Conservation (phyloP, 805 yeast species). For the Kodamaea fukazawae region DNA sequence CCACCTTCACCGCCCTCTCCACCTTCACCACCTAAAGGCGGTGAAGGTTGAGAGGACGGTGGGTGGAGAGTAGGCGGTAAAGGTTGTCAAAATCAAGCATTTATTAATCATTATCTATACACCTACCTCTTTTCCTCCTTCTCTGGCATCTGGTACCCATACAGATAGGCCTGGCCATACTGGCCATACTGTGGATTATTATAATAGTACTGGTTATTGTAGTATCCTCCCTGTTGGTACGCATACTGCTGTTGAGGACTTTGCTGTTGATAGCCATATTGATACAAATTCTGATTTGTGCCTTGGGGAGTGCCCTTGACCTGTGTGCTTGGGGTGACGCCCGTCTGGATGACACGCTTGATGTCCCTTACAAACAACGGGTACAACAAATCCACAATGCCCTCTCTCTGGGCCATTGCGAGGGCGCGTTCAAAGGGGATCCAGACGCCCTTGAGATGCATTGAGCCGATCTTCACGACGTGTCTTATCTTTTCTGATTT, state of each 20-base stretch:
- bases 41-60: no score
- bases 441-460: conserved; percentile 90
- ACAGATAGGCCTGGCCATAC: conserved; percentile 12
- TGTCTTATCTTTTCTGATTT: conserved; percentile 74
- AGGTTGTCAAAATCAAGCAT: no score
- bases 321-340: conserved; percentile 28
- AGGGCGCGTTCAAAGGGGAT: conserved; percentile 81
- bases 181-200: conserved; percentile 10
- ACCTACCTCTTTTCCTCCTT: conserved; percentile 4
- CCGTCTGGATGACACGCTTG: conserved; percentile 50
- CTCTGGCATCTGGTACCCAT: conserved; percentile 12
- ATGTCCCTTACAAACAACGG: conserved; percentile 60
- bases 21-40: no score
- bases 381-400: conserved; percentile 40
- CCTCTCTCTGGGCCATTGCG: conserved; percentile 78
- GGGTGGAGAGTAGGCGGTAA: no score
- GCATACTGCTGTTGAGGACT: conserved; percentile 5
- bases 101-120: no score
- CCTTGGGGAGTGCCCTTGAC: not conserved
- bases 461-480: conserved; percentile 82
- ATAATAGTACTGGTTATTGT: conserved; percentile 7
- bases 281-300: not conserved
- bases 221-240: conserved; percentile 3
- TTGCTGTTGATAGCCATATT: not conserved
- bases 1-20: no score